Evolutionary conservation across 805 yeast species (phyloP), one percentile per base, ranked within the genome.

Genomic region (Zygosaccharomyces rouxii): DNA sequence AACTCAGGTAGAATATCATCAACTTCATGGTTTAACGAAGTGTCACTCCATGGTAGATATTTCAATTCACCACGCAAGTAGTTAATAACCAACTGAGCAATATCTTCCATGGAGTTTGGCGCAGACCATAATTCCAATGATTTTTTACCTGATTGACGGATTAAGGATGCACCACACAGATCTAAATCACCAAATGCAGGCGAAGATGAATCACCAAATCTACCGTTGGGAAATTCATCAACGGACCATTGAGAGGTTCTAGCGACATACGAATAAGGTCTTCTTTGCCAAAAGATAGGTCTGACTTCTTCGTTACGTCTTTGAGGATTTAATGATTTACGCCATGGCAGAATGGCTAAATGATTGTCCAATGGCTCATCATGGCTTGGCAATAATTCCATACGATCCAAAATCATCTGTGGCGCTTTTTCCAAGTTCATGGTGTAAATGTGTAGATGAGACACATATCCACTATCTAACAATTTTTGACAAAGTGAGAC

Each of bases 151-250:
- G 90, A 80, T 67, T 89, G 96, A 67, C 96, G 80, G 58, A 90
- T 79, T 61, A 89, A 73, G 22, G 84, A 82, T 30, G 89, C 79
- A 18, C 92, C 94, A 57, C 83, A 83, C 46, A 86, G 75, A 64
- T 88, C 96, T 49, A 89, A 76, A 55, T 87, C 95, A 60, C 96
- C 96, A 70, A 86, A 90, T 1, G 98, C 98, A 4, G 99, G 99
- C 38, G 98, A 94, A 51, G 96, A 76, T 3, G 97, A 87, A 66
- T 94, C 97, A 60, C 99, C 99, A 90, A 97, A 94, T 71, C 99
- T 78, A 52, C 99, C 99, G 68, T 92, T 94, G 44, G 99, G 99
- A 63, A 92, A 94, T 68, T 94, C 99, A 70, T 94, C 99, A 89
- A 53, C 64, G 2, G 65, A 58, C 67, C 99, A 94, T 49, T 85